These are phyloP conservation scores for Boletellus deceptivus DNA, from an alignment of 1,284 basidiomycete genomes.

Conservation along the genomic window DNA sequence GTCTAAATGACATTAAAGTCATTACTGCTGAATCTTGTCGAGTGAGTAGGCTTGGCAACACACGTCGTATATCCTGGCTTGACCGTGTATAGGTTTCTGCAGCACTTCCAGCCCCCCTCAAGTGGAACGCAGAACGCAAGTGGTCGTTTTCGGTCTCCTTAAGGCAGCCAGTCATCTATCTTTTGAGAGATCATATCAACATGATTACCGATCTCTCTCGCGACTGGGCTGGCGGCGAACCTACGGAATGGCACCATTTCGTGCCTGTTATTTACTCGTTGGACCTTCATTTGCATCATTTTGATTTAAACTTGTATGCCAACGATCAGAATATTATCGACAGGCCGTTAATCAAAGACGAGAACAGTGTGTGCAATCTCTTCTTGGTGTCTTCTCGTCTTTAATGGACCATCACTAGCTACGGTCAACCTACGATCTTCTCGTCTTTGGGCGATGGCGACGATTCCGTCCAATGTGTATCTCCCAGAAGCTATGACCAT, in stretches of 20 bases:
- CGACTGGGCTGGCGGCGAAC: conserved; percentile 85
- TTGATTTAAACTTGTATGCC: conserved; percentile 76
- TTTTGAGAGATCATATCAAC: conserved; percentile 89
- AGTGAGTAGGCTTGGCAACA: conserved; percentile 39
- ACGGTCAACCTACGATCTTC: conserved; percentile 67
- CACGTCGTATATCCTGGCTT: neutral
- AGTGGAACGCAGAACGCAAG: conserved; percentile 68
- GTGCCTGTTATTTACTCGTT: conserved; percentile 79
- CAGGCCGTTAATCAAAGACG: conserved; percentile 71
- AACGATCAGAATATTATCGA: conserved; percentile 97
- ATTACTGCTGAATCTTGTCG: conserved; percentile 74
- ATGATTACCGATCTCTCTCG: conserved; percentile 87
- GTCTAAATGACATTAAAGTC: conserved; percentile 82
- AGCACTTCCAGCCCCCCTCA: conserved; percentile 61
- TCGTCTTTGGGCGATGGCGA: conserved; percentile 48
- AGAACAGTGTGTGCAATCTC: conserved; percentile 58
- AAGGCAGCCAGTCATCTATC: conserved; percentile 67
- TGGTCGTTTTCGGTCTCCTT: conserved; percentile 78
- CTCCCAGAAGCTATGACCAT: conserved; percentile 69
- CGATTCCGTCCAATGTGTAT: conserved; percentile 71
- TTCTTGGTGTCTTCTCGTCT: conserved; percentile 6
- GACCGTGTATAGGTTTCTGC: conserved; percentile 50
- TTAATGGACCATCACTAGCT: conserved; percentile 44
- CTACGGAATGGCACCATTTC: conserved; percentile 76
- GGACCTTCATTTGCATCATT: conserved; percentile 71